Base-by-base conservation (phyloP, 2,329 filamentous ascomycete genomes). In the Cercospora berteroae region DNA sequence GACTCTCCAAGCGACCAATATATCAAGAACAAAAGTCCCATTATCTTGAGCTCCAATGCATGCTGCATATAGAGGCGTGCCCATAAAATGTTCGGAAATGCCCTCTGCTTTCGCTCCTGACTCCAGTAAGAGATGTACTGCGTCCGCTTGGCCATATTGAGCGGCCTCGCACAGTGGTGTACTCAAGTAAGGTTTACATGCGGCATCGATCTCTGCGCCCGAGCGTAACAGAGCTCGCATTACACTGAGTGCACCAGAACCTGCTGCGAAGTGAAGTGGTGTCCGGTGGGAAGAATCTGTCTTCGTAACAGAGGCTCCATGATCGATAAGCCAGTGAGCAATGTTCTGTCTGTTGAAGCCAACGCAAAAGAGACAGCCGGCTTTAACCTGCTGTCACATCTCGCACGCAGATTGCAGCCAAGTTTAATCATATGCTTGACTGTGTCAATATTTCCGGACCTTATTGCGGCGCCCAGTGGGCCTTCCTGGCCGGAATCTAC, bases 351-450 rank as follows among this genome's bases (percentile, higher is more conserved):
- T 1, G 1, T n/a, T n/a, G n/a, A n/a, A n/a, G n/a, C n/a, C 3
- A 29, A 3, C 4, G 55, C 55, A 57, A 33, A 20, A 5, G 13
- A 9, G n/a, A 57, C 16, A 16, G 23, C 13, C 10, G 55, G 55
- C 13, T n/a, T 4, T 13, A 7, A 33, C 33, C 0, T 0, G 1
- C 0, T 1, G 13, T 31, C n/a, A 18, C 55, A 31, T 6, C 4
- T 5, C 0, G 16, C 16, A 10, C 18, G 13, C 25, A 57, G 4
- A 20, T 33, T 16, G 16, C 55, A 57, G 0, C 55, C 55, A 5
- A 57, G 55, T 33, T 57, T 27, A 5, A 57, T 10, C 6, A 57
- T 27, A 16, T 20, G 29, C 13, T 9, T 33, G 16, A 57, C 27
- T 5, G 13, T 18, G 1, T 57, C 2, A 16, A 57, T 57, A 16